Conservation (phyloP, 345 rosid species). For the Camelina hispida region DNA sequence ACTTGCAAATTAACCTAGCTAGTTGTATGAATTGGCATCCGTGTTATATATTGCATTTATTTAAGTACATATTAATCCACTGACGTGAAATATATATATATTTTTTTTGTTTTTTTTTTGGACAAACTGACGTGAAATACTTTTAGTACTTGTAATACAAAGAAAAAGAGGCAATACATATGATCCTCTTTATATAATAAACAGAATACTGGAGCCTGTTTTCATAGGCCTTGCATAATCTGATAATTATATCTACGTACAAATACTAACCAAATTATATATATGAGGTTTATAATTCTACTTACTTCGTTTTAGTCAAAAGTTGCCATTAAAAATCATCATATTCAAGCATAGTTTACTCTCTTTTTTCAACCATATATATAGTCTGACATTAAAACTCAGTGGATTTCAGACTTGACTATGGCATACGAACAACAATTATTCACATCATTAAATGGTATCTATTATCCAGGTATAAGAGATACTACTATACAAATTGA, state of each 20-base stretch:
- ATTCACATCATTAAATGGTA: neutral
- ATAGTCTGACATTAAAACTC: neutral
- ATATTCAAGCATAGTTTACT: conserved; percentile 2
- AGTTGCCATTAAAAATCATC: neutral
- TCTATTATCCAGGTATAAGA: neutral
- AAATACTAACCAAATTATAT: neutral
- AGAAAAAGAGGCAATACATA: neutral
- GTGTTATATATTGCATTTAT: neutral
- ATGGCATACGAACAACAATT: neutral
- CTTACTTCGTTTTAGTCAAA: neutral
- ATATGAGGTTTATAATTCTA: neutral
- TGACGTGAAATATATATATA: too few species aligned
- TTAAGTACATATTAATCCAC: neutral
- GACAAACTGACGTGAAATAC: too few species aligned
- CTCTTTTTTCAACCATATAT: neutral
- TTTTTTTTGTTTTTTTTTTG: too few species aligned
- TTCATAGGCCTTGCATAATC: neutral
- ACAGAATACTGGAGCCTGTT: neutral
- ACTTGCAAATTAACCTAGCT: neutral
- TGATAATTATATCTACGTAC: neutral
- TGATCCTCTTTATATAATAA: neutral
- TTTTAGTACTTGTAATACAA: neutral
- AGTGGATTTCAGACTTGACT: neutral
- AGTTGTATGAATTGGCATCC: neutral
- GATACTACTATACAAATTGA: neutral